Conservation (phyloP, 805 yeast species). For the Starmera amethionina region DNA sequence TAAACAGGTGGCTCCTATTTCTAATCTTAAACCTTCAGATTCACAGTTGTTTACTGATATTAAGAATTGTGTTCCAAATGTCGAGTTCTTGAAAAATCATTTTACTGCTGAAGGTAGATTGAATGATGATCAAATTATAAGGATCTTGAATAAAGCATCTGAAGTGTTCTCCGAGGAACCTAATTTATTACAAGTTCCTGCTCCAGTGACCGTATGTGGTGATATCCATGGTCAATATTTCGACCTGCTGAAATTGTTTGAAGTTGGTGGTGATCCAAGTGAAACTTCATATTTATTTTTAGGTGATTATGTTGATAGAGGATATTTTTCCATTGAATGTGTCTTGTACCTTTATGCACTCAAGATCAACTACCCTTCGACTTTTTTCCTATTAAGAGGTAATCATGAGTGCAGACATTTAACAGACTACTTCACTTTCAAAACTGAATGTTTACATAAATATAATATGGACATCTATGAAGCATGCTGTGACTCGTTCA, state of each 20-base stretch:
- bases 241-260: constrained; percentile 83
- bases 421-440: constrained; percentile 90
- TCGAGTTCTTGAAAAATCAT: constrained; percentile 61
- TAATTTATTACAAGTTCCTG: constrained; percentile 69
- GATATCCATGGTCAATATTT: constrained; percentile 95
- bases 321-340: constrained; percentile 81
- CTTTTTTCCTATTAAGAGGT: constrained; percentile 80
- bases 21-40: constrained; percentile 54
- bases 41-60: constrained; percentile 46
- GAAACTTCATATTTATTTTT: constrained; percentile 71
- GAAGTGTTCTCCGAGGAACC: constrained; percentile 60
- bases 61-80: constrained; percentile 57
- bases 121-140: constrained; percentile 56
- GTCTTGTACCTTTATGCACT: constrained; percentile 66
- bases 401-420: constrained; percentile 93
- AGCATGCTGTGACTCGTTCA: constrained; percentile 68
- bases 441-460: constrained; percentile 82
- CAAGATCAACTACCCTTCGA: constrained; percentile 64
- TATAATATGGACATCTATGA: constrained; percentile 59
- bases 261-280: constrained; percentile 85
- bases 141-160: constrained; percentile 59
- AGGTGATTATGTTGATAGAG: constrained; percentile 95
- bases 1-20: constrained; percentile 54
- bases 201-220: constrained; percentile 94
- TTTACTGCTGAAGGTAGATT: constrained; percentile 76